Evolutionary conservation across 2,329 filamentous ascomycete species (phyloP), one percentile per base, ranked within the genome.

Genomic region (Sclerotinia glacialis): DNA sequence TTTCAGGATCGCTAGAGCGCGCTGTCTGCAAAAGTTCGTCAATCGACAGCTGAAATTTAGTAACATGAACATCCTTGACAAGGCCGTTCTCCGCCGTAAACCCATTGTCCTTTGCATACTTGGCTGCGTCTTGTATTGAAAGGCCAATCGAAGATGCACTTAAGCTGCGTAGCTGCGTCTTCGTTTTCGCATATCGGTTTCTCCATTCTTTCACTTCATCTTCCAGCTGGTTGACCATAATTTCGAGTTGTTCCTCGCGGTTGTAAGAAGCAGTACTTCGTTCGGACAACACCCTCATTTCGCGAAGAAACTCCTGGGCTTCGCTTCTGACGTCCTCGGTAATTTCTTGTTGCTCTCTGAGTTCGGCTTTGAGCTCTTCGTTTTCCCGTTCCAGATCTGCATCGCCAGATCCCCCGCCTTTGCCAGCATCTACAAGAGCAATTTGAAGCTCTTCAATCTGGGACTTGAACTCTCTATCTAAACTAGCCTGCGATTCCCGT

Each of bases 21-120:
- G 93, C 92, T 50, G 84, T 85, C 70, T 89, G 89, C 46, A 99
- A 83, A 49, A 98, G 83, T 74, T 98, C 94, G 75, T 99, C 94
- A 69, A 99, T 91, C 28, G 93, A 86, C 68, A 98, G 89, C 78
- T 99, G 95, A 80, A 97, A 98, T 75, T 92, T 93, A 61, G 94
- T 97, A 71, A 99, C 87, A 76, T 97, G 91, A 16, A 97, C 85
- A 78, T 97, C 95, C 78, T 91, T 93, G 72, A 99, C 87, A 28
- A 95, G 78, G 7, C 95, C 95, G 67, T 88, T 85, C 16, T 89
- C 85, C 47, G 89, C 84, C 28, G 86, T 84, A 71, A 95, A 89
- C 34, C 83, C 86, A 74, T 85, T 85, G 63, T 91, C 87, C 61
- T 85, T 85, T 50, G 88, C 79, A 69, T 88, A 85, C 70, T 84